phyloP scores from a whole-genome alignment of 75 land plant species.

The Pseudotsuga menziesii region DNA sequence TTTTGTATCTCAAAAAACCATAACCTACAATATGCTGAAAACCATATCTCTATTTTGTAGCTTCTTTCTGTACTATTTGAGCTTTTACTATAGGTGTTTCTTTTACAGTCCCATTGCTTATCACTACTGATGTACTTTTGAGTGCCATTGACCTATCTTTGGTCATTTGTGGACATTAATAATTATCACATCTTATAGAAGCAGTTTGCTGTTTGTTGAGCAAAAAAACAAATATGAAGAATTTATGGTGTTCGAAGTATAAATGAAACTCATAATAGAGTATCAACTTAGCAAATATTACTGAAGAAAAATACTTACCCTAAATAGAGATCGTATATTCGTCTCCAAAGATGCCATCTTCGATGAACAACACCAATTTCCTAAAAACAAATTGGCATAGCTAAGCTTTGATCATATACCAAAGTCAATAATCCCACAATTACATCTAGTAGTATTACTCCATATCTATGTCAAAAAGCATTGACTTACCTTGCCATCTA shows the following conservation, averaged over 20 bases:
- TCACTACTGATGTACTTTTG: too few species aligned
- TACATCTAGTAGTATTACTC: neutral
- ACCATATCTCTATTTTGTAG: too few species aligned
- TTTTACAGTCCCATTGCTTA: too few species aligned
- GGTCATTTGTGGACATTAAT: too few species aligned
- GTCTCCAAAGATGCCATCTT: constrained; percentile 97
- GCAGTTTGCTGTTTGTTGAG: neutral
- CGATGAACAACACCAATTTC: constrained; percentile 90
- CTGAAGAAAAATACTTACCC: constrained; percentile 50
- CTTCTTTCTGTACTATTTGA: too few species aligned
- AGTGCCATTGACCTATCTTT: too few species aligned
- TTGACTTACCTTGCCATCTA: constrained; percentile 75
- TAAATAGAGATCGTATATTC: constrained; percentile 87
- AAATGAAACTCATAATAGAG: neutral
- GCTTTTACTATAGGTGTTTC: too few species aligned
- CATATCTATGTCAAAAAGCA: neutral
- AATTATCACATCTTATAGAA: too few species aligned
- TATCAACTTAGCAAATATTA: neutral
- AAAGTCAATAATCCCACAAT: neutral
- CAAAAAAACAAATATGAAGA: neutral
- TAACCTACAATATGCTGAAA: too few species aligned
- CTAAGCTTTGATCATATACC: neutral
- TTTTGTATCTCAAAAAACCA: too few species aligned
- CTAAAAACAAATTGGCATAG: constrained; percentile 21
- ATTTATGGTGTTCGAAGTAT: neutral